Conservation (phyloP, 371 early-diverging fungal genomes). For the Smittium mucronatum region DNA sequence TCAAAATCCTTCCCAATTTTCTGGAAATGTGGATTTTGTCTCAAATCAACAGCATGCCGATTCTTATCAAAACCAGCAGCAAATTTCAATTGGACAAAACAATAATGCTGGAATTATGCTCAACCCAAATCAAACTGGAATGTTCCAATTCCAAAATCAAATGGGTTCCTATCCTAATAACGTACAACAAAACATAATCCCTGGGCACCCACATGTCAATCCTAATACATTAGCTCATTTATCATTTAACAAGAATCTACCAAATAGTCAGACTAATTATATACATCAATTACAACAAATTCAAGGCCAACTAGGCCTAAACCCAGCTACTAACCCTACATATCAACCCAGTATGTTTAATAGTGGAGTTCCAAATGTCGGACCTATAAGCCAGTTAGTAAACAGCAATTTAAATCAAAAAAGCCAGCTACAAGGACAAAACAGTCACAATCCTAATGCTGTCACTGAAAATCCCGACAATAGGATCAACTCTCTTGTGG, state of each 20-base stretch:
- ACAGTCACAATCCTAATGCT: not conserved
- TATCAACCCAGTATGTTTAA: too few species aligned
- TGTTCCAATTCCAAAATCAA: not conserved
- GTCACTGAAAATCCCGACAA: not conserved
- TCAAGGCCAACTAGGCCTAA: not conserved
- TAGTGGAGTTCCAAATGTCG: too few species aligned
- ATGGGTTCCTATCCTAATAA: not conserved
- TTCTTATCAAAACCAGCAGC: not conserved
- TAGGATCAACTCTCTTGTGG: not conserved
- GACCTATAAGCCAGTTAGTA: not conserved
- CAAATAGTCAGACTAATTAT: not conserved
- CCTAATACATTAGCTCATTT: not conserved
- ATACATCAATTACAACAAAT: conserved; percentile 1
- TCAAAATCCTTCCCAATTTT: not conserved
- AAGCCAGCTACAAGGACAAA: not conserved
- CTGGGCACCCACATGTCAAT: not conserved
- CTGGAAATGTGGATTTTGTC: not conserved
- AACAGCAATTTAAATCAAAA: not conserved
- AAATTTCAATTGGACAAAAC: not conserved
- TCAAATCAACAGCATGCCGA: not conserved
- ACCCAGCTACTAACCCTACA: not conserved
- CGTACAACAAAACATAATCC: not conserved
- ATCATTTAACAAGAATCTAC: not conserved
- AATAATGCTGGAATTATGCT: not conserved
- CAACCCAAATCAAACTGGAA: not conserved